Evolutionary conservation across 495 filamentous ascomycete species (phyloP).

Genomic region (Xylaria intraflava): DNA sequence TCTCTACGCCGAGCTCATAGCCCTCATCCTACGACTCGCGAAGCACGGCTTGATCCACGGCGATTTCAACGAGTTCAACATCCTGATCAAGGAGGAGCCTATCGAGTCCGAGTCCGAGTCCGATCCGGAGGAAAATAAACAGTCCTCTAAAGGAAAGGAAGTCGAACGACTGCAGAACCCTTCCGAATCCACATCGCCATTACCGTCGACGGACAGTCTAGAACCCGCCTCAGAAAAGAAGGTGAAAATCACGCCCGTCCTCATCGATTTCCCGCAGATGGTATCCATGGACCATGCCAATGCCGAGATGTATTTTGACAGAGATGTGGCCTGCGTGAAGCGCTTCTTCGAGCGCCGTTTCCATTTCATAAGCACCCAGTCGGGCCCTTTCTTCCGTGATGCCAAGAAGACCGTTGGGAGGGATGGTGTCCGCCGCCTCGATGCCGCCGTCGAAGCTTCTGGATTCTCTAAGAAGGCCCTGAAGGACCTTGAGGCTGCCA

Average conservation of each 20-base stretch:
- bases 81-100: conserved; percentile 71
- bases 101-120: not conserved
- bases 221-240: conserved; percentile 9
- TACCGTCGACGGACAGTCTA: conserved; percentile 3
- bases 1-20: conserved; percentile 84
- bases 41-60: conserved; percentile 88
- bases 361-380: conserved; percentile 72
- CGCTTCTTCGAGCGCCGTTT: conserved; percentile 84
- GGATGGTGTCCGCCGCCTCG: conserved; percentile 61
- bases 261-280: conserved; percentile 99
- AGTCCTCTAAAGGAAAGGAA: conserved; percentile 22
- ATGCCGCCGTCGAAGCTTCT: conserved; percentile 85
- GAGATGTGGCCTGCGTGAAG: conserved; percentile 91
- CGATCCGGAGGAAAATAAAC: conserved; percentile 22
- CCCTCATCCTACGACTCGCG: conserved; percentile 79
- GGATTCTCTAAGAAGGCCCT: conserved; percentile 95
- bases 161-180: conserved; percentile 3
- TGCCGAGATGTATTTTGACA: conserved; percentile 91
- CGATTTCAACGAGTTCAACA: conserved; percentile 99
- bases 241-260: conserved; percentile 54
- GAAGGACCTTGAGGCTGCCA: conserved; percentile 84
- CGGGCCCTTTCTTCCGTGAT: conserved; percentile 78
- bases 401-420: conserved; percentile 67
- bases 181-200: conserved; percentile 4
- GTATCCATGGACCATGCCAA: conserved; percentile 90